Conservation (phyloP, 1,139 yeast species). For the Scheffersomyces insectosa region DNA sequence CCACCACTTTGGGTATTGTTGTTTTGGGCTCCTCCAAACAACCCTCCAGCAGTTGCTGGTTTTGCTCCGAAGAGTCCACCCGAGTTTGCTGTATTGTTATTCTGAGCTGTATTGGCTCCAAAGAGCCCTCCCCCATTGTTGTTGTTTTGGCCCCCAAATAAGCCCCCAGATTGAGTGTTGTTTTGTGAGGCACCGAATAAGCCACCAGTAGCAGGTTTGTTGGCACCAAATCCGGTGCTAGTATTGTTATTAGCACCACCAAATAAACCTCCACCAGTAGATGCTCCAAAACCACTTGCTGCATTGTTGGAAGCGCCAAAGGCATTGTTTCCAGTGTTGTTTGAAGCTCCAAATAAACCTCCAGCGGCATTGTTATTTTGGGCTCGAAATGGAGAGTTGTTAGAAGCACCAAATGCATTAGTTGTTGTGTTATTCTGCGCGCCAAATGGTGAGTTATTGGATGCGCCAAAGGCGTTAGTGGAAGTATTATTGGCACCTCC, state of each 20-base stretch:
- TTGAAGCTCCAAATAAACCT: constrained; percentile 21
- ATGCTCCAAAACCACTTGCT: constrained; percentile 10
- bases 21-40: constrained; percentile 11
- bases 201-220: constrained; percentile 24
- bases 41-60: constrained; percentile 15
- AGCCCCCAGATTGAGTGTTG: constrained; percentile 23
- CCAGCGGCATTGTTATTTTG: constrained; percentile 14
- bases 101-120: constrained; percentile 14
- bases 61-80: constrained; percentile 22
- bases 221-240: constrained; percentile 10
- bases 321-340: constrained; percentile 6
- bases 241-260: constrained; percentile 16
- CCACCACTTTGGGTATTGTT: constrained; percentile 9
- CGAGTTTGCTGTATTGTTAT: constrained; percentile 12
- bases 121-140: constrained; percentile 22
- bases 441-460: constrained; percentile 17
- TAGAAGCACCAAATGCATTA: constrained; percentile 11
- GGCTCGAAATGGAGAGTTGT: constrained; percentile 18
- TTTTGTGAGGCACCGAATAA: constrained; percentile 27
- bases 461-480: constrained; percentile 20
- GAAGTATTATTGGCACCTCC: constrained; percentile 23
- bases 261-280: constrained; percentile 25
- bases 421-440: constrained; percentile 5
- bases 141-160: constrained; percentile 29
- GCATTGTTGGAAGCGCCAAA: constrained; percentile 17